These are phyloP conservation scores for Trichoderma harzianum DNA, from an alignment of 2,329 filamentous ascomycete species.

Conservation along the genomic window DNA sequence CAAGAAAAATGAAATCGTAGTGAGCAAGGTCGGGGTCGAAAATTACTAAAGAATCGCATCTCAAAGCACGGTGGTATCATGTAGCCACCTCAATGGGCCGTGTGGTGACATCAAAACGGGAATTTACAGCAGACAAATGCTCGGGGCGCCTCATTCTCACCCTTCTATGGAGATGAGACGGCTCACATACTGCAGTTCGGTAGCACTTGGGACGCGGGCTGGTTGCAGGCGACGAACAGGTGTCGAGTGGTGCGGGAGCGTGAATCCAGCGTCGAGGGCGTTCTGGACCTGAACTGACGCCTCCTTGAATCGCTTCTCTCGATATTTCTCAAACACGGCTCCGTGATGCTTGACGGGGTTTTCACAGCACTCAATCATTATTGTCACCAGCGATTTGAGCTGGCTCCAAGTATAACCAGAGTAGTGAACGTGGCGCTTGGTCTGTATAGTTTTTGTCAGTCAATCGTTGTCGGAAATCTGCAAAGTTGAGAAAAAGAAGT, in stretches of 20 bases:
- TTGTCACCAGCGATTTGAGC: slow-evolving; percentile 69
- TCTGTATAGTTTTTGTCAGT: slow-evolving; percentile 45
- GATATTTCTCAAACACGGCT: slow-evolving; percentile 90
- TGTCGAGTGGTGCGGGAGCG: slow-evolving; percentile 40
- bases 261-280: slow-evolving; percentile 63
- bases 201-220: not conserved
- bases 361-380: slow-evolving; percentile 85
- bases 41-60: not conserved
- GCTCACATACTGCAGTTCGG: slow-evolving; percentile 27
- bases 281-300: slow-evolving; percentile 76
- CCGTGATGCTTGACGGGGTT: slow-evolving; percentile 75
- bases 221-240: slow-evolving; percentile 36
- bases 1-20: not conserved
- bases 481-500: slow-evolving; percentile 20
- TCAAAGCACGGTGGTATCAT: not conserved
- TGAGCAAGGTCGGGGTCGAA: not conserved
- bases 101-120: not conserved
- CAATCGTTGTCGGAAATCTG: not conserved
- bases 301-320: slow-evolving; percentile 80
- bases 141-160: slow-evolving; percentile 17
- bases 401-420: slow-evolving; percentile 89
- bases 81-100: not conserved
- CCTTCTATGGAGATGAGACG: slow-evolving; percentile 34
- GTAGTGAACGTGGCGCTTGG: slow-evolving; percentile 81
- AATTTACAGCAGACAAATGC: not conserved